Evolutionary conservation across 345 rosid species (phyloP), one percentile per base, ranked within the genome.

Genomic region (Rhodomyrtus tomentosa): DNA sequence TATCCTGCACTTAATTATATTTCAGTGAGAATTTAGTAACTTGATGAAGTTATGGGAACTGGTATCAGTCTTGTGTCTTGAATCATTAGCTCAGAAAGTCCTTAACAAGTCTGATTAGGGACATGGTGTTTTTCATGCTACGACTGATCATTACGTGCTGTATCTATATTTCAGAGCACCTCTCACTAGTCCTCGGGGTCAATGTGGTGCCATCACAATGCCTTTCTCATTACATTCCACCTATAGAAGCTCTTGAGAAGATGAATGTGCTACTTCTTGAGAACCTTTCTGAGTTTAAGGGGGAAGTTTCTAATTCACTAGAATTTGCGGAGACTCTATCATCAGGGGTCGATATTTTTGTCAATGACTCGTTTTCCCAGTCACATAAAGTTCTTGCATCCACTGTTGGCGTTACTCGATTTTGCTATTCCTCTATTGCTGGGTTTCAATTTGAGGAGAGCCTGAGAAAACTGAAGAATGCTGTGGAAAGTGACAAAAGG

Each of bases 301-400:
- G 87, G 85, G 96, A 94, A 89, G 91, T 87, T 88, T 89, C 91
- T 83, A 92, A 94, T 90, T 87, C 91, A 88, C 73, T 84, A 62
- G 84, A 86, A 45, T 92, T 94, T 50, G 88, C 95, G 54, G 87
- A 92, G 83, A 81, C 87, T 27, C 84, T 93, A 83, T 87, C 96
- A 58, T 90, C 91, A 51, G 90, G 89, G 85, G 91, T 93, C 74
- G 95, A 94, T 89, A 90, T 94, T 84, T 93, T 94, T 85, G 94
- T 94, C 81, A 94, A 91, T 72, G 96, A 94, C 84, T 89, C 90
- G 10, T 92, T 94, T 88, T 89, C 90, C 81, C 88, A 72, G 84
- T 91, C 93, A 53, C 95, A 94, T 83, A 92, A 89, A 89, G 84
- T 92, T 83, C 94, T 92, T 85, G 93, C 95, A 55, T 94, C 96